Base-by-base conservation (phyloP, 140 eudicot species). In the Erigeron philadelphicus region DNA sequence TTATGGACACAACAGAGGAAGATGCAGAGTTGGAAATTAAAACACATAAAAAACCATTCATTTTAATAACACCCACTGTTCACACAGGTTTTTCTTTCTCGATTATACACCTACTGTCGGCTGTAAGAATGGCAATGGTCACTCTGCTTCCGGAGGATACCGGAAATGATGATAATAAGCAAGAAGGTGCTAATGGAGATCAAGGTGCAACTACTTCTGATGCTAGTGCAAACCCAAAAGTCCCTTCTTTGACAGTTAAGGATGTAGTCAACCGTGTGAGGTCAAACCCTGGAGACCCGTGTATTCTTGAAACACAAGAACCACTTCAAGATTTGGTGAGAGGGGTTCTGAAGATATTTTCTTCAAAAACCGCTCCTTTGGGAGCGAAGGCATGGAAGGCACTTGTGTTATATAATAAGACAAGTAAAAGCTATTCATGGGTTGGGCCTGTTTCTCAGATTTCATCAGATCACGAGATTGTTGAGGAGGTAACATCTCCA, bases 371-470 rank as follows among this genome's bases (percentile, higher is more conserved):
- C 48, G 95, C 99, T 6, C 99, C 99, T 35, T 71, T 94, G 69
- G 99, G 97, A 65, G 99, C 97, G 9, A 94, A 94, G 79, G 95
- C 89, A 61, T 94, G 99, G 99, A 94, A 94, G 75, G 75, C 89
- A 11, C 95, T 94, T 9, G 90, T 82, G 10, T 25, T 70, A 0
- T 94, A 86, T 73, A 88, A 89, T 57, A 94, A 85, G 80, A 35
- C 86, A 0, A 50, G 72, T 31, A 94, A 94, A 75, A 71, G 79
- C 68, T 94, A 97, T 97, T 83, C 95, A 54, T 94, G 99, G 99
- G 76, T 84, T 19, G 95, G 99, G 41, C 95, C 95, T 4, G 79
- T 74, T 25, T 67, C 83, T 15, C 89, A 75, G 61, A 55, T 41
- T 65, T 74, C 82, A 31, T 57, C 89, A 13, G 95, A 86, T 57